A percentile compares a stretch with the other conserved stretches of the same genome.
These are phyloP conservation scores for Penicillium sp. DNA, from an alignment of 2,329 filamentous ascomycete species.

Conservation along the genomic window DNA sequence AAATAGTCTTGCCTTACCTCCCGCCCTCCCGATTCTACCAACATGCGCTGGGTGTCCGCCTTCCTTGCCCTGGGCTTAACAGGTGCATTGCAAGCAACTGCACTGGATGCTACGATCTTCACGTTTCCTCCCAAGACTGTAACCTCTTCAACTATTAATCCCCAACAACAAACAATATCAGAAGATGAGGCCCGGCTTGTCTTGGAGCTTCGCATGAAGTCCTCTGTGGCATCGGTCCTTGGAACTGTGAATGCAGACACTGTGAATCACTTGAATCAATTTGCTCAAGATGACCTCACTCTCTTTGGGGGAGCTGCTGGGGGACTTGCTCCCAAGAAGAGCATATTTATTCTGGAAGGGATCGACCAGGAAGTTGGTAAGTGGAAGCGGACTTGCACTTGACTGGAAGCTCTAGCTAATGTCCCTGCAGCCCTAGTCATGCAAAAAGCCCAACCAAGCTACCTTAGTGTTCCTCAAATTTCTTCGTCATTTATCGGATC, in stretches of 20 bases:
- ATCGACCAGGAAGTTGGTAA: conserved; percentile 60
- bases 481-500: conserved; percentile 13
- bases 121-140: conserved; percentile 25
- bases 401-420: conserved; percentile 3
- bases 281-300: conserved; percentile 53
- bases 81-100: conserved; percentile 26
- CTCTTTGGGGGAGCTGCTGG: conserved; percentile 49
- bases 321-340: conserved; percentile 23
- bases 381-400: conserved; percentile 36
- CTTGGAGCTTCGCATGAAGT: conserved; percentile 49
- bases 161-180: conserved; percentile 16
- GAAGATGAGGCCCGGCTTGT: conserved; percentile 39
- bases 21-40: conserved; percentile 4
- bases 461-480: conserved; percentile 17
- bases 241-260: conserved; percentile 47
- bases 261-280: conserved; percentile 58
- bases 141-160: background rate
- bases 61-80: conserved; percentile 29
- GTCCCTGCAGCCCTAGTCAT: conserved; percentile 15
- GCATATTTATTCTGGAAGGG: conserved; percentile 51
- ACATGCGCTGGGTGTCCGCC: conserved; percentile 29
- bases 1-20: background rate
- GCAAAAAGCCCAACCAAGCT: conserved; percentile 10
- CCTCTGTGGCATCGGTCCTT: conserved; percentile 47
- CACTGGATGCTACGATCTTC: conserved; percentile 35